Evolutionary conservation across 116 monocot genomes (phyloP).

Genomic region (Cymodocea nodosa): DNA sequence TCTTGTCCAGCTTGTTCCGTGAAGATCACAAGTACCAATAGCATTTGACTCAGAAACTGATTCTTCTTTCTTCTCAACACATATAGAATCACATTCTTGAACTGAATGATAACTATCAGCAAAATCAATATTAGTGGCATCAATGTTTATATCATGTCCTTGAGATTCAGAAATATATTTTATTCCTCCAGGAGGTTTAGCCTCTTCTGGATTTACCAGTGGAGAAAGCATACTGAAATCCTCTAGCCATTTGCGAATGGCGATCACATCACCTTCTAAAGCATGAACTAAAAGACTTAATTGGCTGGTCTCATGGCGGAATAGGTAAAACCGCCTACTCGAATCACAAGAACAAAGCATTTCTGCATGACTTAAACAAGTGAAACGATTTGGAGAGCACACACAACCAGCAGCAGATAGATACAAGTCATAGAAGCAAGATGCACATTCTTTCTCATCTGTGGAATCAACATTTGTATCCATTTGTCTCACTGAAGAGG

Average conservation of each 20-base stretch:
- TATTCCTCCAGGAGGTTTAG: constrained; percentile 3
- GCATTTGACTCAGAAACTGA: neutral
- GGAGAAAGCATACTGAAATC: constrained; percentile 11
- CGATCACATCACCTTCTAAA: constrained; percentile 39
- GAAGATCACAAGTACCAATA: neutral
- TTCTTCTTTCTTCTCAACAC: neutral
- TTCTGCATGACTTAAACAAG: constrained; percentile 65
- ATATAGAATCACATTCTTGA: constrained; percentile 1
- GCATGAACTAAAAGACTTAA: constrained; percentile 49
- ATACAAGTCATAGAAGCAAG: constrained; percentile 79
- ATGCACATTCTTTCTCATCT: constrained; percentile 60
- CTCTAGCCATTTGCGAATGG: constrained; percentile 28
- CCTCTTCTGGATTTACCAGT: constrained; percentile 6
- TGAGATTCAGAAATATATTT: constrained; percentile 1
- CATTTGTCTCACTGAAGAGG: constrained; percentile 35
- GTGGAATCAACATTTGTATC: constrained; percentile 36
- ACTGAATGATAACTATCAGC: neutral
- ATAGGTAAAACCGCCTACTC: constrained; percentile 34
- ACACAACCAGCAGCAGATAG: constrained; percentile 64
- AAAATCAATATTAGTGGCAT: constrained; percentile 7
- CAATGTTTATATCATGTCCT: constrained; percentile 14
- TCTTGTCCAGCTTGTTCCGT: neutral
- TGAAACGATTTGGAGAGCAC: constrained; percentile 47
- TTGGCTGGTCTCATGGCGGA: constrained; percentile 49
- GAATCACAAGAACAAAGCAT: constrained; percentile 52